These are phyloP conservation scores for Sphagnum fallax DNA, from an alignment of 228 moss, liverwort and hornwort genomes.

Conservation along the genomic window DNA sequence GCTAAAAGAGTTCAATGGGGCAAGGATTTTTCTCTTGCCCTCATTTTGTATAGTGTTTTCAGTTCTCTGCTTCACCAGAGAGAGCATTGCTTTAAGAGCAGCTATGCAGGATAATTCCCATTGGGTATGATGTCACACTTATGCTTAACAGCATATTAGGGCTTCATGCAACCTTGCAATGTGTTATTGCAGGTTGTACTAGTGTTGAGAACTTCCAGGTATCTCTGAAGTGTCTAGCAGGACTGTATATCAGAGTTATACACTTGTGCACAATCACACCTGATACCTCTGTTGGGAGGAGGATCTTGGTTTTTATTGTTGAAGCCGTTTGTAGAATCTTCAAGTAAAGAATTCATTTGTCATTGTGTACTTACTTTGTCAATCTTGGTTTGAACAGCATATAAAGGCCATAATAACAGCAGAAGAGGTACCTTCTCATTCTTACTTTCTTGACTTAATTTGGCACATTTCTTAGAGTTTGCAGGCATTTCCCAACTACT, in stretches of 20 bases:
- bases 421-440: conserved; percentile 26
- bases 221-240: no score
- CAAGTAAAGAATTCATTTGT: neutral
- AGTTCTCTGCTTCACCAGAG: no score
- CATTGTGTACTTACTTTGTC: neutral
- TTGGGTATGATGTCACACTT: neutral
- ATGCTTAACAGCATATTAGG: neutral
- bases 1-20: no score
- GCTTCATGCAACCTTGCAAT: neutral
- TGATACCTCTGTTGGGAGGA: neutral
- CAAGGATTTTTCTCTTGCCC: no score
- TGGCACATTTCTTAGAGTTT: neutral
- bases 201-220: no score
- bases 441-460: neutral
- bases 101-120: no score
- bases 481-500: neutral
- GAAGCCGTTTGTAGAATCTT: no score
- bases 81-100: no score
- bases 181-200: no score
- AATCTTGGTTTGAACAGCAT: conserved; percentile 33
- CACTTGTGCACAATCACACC: neutral
- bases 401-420: conserved; percentile 59
- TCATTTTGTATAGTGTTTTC: no score
- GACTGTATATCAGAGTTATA: neutral
- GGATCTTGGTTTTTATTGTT: neutral